Evolutionary conservation across 768 basidiomycete genomes (phyloP), one percentile per base, ranked within the genome.

Genomic region (Lentinus tigrinus): DNA sequence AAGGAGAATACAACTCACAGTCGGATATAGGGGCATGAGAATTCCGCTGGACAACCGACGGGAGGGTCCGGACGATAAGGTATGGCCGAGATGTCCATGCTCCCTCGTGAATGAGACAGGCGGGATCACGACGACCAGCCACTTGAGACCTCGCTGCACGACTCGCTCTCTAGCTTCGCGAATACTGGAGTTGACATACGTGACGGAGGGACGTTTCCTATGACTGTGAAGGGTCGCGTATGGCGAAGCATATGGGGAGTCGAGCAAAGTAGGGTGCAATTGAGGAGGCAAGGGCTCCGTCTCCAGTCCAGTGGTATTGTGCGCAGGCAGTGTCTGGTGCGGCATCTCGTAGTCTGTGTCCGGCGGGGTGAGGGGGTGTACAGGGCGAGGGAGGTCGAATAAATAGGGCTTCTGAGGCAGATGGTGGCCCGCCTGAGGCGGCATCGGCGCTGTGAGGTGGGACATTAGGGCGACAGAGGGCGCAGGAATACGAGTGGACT

Each of bases 11-110:
- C 66, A 24, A 61, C 75, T 62, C 72, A 90, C 90, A 8, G 88
- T 88, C 34, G 90, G 83, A 65, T 85, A 83, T 34, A 92, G 75
- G 9, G 89, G 88, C 83, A 92, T 85, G 21, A 91, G 70, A 21
- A 88, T 75, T 17, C 90, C 90, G 62, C 87, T 84, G 31, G 83
- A 77, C 44, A 89, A 70, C 23, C 89, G 81, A 53, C 83, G 77
- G 23, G 76, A 72, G 24, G 87, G 85, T 0, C 86, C 86, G 19
- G 75, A 77, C 10, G 82, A 80, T 21, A 87, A 66, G 0, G 84
- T 83, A 52, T 83, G 78, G 0, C 85, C 84, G 17, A 85, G 75
- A 16, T 78, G 79, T 0, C 83, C 81, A 67, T 84, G 84, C 61
- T 86, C 81, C 39, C 82, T 78, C 1, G 78, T 71, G 51, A 91